Evolutionary conservation across 148 eudicot species (phyloP), one percentile per base, ranked within the genome.

Genomic region (Camellia japonica): DNA sequence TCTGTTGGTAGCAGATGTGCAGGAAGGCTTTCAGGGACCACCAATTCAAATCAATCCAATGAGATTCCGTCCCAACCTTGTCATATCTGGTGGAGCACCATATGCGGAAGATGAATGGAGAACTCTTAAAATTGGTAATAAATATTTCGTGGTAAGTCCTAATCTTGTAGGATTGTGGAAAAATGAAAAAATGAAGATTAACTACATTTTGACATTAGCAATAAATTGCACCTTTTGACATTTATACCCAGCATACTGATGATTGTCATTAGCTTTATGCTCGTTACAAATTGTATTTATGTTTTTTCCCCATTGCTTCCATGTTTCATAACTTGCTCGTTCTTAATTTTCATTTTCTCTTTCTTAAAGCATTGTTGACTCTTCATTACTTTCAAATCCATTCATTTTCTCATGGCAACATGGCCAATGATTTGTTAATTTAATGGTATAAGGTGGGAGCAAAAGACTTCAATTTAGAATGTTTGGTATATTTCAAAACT

Each of bases 51-150:
- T 93, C 54, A 81, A 86, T 61, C 76, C 97, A 69, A 86, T 68
- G 87, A 90, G 93, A 85, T 95, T 95, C 76, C 97, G 98, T 14
- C 98, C 98, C 72, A 95, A 95, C 80, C 87, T 95, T 80, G 90
- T 95, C 75, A 83, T 90, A 81, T 91, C 94, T 78, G 97, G 98
- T 67, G 97, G 97, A 65, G 84, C 85, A 82, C 93, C 98, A 63
- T 95, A 89, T 81, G 85, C 82, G 56, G 98, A 95, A 93, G 98
- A 95, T 84, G 81, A 77, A 69, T 95, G 98, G 98, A 81, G 74
- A 67, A 80, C 87, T 80, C 66, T 93, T 68, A 89, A 71, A 80
- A 91, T 95, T 76, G 98, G 97, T 60, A 74, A 85, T 47, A 83
- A 83, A 60, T 46, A 84, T 76, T 95, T 95, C 80, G 82, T 65